phyloP scores from a whole-genome alignment of 192 early-diverging fungal genomes.

The Gaertneriomyces semiglobifer region DNA sequence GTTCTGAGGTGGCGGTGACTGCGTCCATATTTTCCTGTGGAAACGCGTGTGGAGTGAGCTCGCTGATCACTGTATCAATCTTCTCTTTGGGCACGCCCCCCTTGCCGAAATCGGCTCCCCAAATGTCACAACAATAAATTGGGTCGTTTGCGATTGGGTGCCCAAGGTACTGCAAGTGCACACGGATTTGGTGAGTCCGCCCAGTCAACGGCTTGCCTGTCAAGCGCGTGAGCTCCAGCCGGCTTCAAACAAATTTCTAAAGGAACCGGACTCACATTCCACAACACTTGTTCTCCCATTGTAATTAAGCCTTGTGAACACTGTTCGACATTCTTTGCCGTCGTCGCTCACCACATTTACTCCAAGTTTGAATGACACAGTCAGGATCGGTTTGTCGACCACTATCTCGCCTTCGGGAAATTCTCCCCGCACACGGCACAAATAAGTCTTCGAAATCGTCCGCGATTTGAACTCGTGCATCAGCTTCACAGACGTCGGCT shows the following conservation, averaged over 20 bases:
- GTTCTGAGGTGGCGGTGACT: neutral
- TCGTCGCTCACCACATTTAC: constrained; percentile 77
- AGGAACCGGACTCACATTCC: constrained; percentile 43
- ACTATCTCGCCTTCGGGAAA: constrained; percentile 65
- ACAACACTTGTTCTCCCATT: constrained; percentile 75
- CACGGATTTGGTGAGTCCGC: constrained; percentile 95
- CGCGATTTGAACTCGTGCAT: constrained; percentile 63
- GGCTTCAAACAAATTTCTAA: neutral
- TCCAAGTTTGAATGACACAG: constrained; percentile 80
- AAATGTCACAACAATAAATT: constrained; percentile 73
- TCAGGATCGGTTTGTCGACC: constrained; percentile 80
- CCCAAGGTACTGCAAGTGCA: constrained; percentile 91
- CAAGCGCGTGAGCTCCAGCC: neutral
- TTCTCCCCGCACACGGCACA: constrained; percentile 80
- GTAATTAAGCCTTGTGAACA: constrained; percentile 64
- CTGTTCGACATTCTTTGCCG: constrained; percentile 80
- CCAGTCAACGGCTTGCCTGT: constrained; percentile 79
- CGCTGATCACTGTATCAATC: constrained; percentile 4
- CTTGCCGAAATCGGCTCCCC: constrained; percentile 64
- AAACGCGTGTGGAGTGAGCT: constrained; percentile 14
- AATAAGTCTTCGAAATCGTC: constrained; percentile 80
- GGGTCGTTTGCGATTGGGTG: constrained; percentile 95
- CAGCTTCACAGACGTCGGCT: constrained; percentile 57
- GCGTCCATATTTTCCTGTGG: constrained; percentile 3
- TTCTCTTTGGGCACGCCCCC: constrained; percentile 32